phyloP scores from a whole-genome alignment of 495 filamentous ascomycete species.

The Chaetomium cochliodes region DNA sequence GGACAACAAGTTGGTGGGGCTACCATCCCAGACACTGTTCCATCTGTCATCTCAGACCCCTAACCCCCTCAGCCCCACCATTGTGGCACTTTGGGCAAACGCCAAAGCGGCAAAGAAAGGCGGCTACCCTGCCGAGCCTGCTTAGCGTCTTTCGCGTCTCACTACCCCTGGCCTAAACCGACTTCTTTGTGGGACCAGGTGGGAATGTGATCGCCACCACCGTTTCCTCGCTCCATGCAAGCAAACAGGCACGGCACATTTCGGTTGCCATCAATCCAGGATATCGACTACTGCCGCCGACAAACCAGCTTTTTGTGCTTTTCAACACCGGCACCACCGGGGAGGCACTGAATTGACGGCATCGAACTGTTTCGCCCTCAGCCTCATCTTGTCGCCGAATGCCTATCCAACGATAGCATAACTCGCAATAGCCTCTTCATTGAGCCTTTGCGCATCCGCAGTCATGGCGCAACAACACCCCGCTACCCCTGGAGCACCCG shows the following conservation, averaged over 20 bases:
- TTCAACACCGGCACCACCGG: background rate
- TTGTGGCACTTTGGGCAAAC: too few species aligned
- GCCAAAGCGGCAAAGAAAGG: too few species aligned
- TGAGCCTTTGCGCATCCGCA: constrained; percentile 3
- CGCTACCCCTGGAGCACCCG: constrained; percentile 29
- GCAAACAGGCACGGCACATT: background rate
- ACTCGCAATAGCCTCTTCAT: background rate
- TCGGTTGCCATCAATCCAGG: background rate
- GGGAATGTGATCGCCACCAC: background rate
- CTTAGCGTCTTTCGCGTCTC: constrained; percentile 2
- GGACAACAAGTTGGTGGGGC: background rate
- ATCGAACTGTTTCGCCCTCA: background rate
- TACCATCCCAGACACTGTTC: background rate
- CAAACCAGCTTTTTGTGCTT: background rate
- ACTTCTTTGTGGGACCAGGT: constrained; percentile 6
- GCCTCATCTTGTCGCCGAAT: constrained; percentile 4
- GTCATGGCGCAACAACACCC: constrained; percentile 35
- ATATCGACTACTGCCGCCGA: background rate
- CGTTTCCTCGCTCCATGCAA: too few species aligned
- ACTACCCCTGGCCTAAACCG: background rate
- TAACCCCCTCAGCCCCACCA: background rate
- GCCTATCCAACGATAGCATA: background rate
- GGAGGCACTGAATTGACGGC: background rate
- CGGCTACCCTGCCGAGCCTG: too few species aligned
- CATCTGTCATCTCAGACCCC: background rate